These are phyloP conservation scores for Parietichytrium sp. DNA, from an alignment of 108 stramenopile genomes.

Conservation along the genomic window DNA sequence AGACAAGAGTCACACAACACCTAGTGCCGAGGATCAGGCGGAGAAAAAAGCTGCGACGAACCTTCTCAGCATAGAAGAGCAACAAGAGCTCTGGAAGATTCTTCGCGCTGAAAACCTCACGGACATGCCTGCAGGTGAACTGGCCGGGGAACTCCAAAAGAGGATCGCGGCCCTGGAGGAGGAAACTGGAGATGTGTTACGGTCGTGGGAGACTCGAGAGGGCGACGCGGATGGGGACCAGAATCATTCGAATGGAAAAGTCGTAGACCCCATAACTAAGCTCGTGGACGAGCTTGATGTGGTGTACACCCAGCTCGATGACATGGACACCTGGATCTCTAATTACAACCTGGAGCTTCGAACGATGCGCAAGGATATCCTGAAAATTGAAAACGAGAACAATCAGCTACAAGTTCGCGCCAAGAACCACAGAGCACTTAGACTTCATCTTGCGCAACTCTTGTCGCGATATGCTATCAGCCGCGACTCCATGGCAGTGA, in stretches of 20 bases:
- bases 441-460: background rate
- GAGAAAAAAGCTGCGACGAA: background rate
- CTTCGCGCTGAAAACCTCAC: background rate
- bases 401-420: background rate
- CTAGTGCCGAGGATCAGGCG: background rate
- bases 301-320: background rate
- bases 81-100: constrained; percentile 13
- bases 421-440: background rate
- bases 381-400: constrained; percentile 25
- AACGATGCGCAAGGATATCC: constrained; percentile 33
- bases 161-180: background rate
- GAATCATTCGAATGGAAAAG: no score
- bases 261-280: background rate
- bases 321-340: constrained; percentile 32
- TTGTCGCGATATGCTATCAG: constrained; percentile 16
- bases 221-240: background rate
- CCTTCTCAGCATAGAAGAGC: background rate
- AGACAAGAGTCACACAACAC: background rate
- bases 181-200: constrained; percentile 3
- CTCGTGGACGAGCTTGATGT: constrained; percentile 18
- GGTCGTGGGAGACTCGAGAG: constrained; percentile 12
- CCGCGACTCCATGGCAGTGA: background rate
- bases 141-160: background rate
- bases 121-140: background rate
- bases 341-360: constrained; percentile 32